Conservation (phyloP, 176 grass and related monocot genomes). For the Triticum aestivum region IWGSC_CS_RefSeq_v2.1 NC_057802.1:536557106-536557605, state of each 20-base stretch:
- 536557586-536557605: constrained; percentile 81
- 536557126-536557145: constrained; percentile 6
- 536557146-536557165: background rate
- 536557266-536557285: constrained; percentile 52
- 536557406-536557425: constrained; percentile 29
- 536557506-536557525: constrained; percentile 59
- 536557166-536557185: constrained; percentile 26
- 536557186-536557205: constrained; percentile 47
- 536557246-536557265: constrained; percentile 54
- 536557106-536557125: constrained; percentile 17
- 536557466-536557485: constrained; percentile 55
- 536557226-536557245: constrained; percentile 36
- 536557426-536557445: constrained; percentile 13
- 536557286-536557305: constrained; percentile 34
- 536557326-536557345: constrained; percentile 51
- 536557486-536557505: constrained; percentile 60
- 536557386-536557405: constrained; percentile 40
- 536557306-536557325: constrained; percentile 43
- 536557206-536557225: constrained; percentile 40
- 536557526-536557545: constrained; percentile 43
- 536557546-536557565: constrained; percentile 55
- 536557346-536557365: constrained; percentile 34
- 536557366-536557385: constrained; percentile 22
- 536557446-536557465: constrained; percentile 68
- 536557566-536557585: constrained; percentile 63